Conservation (phyloP, 2,329 filamentous ascomycete genomes). For the Colletotrichum karsti region DNA sequence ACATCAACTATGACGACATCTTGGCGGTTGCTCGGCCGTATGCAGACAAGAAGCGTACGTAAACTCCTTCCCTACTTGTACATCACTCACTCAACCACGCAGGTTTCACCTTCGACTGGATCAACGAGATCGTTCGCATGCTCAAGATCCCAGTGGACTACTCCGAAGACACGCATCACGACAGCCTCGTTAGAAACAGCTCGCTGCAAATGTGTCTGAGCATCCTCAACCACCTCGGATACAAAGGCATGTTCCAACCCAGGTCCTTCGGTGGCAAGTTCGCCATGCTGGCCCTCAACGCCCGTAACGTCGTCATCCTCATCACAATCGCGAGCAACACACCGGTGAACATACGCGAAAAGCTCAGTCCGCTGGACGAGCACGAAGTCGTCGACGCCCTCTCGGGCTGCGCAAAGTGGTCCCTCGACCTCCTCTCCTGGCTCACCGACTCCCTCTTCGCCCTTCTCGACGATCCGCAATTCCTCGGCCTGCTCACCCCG, state of each 20-base stretch:
- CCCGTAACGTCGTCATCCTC: conserved; percentile 76
- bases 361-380: conserved; percentile 69
- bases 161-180: conserved; percentile 76
- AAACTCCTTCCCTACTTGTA: not conserved
- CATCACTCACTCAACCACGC: not conserved
- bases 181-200: conserved; percentile 77
- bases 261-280: conserved; percentile 77
- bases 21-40: conserved; percentile 71
- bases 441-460: conserved; percentile 66
- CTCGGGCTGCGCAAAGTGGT: conserved; percentile 81
- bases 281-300: conserved; percentile 77
- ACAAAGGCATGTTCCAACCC: conserved; percentile 67
- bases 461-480: conserved; percentile 60
- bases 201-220: conserved; percentile 80
- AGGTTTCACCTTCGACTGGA: conserved; percentile 70
- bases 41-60: conserved; percentile 44
- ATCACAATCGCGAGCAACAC: conserved; percentile 70
- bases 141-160: conserved; percentile 83
- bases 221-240: conserved; percentile 81
- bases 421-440: conserved; percentile 74
- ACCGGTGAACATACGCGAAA: conserved; percentile 61
- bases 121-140: conserved; percentile 73
- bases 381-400: conserved; percentile 77
- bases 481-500: conserved; percentile 58
- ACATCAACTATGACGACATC: conserved; percentile 73